Evolutionary conservation across 2,329 filamentous ascomycete genomes (phyloP), one percentile per base, ranked within the genome.

Genomic region (Phyllosticta citribraziliensis): DNA sequence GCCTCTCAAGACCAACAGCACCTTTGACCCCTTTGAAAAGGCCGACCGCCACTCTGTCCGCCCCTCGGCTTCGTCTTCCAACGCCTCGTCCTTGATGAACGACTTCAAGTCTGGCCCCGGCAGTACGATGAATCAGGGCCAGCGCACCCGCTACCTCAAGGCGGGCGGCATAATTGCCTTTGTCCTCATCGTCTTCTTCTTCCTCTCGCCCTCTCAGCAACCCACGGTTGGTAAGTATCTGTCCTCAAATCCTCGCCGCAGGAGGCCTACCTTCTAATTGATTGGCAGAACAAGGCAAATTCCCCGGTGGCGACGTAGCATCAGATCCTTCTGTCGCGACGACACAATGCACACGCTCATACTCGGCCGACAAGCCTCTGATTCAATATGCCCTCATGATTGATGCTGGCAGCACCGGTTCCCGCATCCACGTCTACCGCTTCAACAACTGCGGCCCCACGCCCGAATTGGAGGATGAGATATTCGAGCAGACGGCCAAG

Each of bases 311-410:
- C 62, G 75, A 78, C 67, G 74, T 75, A 12, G 74, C 78, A 33
- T 73, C 73, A 6, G 75, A 89, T 68, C 79, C 82, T 25, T 84
- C 85, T 9, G 82, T 86, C 69, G 83, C 83, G 66, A 86, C 88
- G 65, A 80, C 83, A 52, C 88, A 84, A 77, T 99, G 94, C 82
- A 85, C 86, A 63, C 89, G 87, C 72, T 91, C 94, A 52, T 87
- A 83, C 77, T 90, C 91, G 68, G 86, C 88, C 70, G 88, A 91
- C 66, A 97, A 97, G 79, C 93, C 94, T 56, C 84, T 99, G 66
- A 87, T 97, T 64, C 94, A 99, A 73, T 99, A 97, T 78, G 95
- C 94, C 64, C 84, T 97, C 70, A 99, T 99, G 94, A 90, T 99
- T 70, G 94, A 99, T 76, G 94, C 94, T 55, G 94, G 94, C 68